Base-by-base conservation (phyloP, 495 filamentous ascomycete species). In the Aspergillus asperescens region DNA sequence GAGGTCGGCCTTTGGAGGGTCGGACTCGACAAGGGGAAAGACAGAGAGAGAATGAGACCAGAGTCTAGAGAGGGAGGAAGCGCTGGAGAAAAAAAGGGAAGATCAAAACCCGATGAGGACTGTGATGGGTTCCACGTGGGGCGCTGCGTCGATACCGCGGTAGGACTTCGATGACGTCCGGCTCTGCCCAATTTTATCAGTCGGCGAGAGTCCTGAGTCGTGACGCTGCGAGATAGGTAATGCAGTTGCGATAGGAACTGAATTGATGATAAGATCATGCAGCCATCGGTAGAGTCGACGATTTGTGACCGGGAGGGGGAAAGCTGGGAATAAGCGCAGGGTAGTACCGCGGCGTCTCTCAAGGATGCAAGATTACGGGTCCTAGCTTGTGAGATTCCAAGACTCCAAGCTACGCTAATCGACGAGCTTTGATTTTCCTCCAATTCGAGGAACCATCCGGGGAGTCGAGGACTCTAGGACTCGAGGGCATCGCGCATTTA, bases 81-180 rank as follows among this genome's bases (percentile, higher is more conserved):
- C 16, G 4, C 13, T 32, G 29, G 29, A 32, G 43, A 19, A 48
- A 44, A 34, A 16, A 50, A 48, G 22, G 49, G 49, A 57, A 42
- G 31, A 37, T 24, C 25, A 49, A 56, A 40, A 8, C 20, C 32
- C 35, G 46, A 9, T 46, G 37, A 51, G 13, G 45, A 50, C n/a
- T 24, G n/a, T 39, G 20, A 40, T 37, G 49, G 35, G 43, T 38
- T 52, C 57, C 58, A 55, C 56, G 59, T 57, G 61, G 52, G 55
- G 61, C 58, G 49, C 56, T n/a, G 47, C 29, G 22, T 49, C 59
- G 49, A 60, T 45, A 55, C 62, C 64, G 55, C 50, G 59, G 55
- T 58, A 58, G n/a, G n/a, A n/a, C n/a, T n/a, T n/a, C n/a, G n/a
- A n/a, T 55, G 52, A 62, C 59, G 59, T 62, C 52, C 55, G 55